phyloP scores from a whole-genome alignment of 2,329 filamentous ascomycete species.

The Colletotrichum sp. region DNA sequence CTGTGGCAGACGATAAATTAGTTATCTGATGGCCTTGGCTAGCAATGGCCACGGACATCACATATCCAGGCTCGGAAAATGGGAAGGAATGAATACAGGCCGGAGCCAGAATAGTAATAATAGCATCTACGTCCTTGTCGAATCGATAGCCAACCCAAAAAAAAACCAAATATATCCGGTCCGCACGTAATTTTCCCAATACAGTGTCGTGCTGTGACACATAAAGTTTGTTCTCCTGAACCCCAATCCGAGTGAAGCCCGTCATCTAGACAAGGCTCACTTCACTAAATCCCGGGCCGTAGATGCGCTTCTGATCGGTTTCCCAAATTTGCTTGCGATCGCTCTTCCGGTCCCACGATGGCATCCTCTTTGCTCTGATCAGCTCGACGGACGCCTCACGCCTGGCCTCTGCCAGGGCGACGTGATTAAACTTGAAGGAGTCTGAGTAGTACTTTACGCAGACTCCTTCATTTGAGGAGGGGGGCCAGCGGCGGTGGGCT shows the following conservation, averaged over 20 bases:
- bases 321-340: constrained; percentile 9
- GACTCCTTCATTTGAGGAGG: constrained; percentile 24
- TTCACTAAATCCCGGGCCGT: constrained; percentile 20
- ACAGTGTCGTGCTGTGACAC: neutral
- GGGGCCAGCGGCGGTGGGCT: constrained; percentile 29
- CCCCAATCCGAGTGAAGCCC: neutral
- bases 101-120: constrained; percentile 13
- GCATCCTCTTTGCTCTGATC: constrained; percentile 7
- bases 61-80: neutral
- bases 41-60: neutral
- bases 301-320: constrained; percentile 15
- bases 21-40: neutral
- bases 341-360: constrained; percentile 13
- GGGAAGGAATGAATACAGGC: constrained; percentile 6
- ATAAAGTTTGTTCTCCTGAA: neutral
- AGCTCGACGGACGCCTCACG: constrained; percentile 15
- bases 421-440: constrained; percentile 11
- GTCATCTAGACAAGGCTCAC: constrained; percentile 22
- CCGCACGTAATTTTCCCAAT: neutral
- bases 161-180: constrained; percentile 5
- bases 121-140: constrained; percentile 15
- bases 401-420: constrained; percentile 8
- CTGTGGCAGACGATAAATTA: neutral
- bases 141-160: constrained; percentile 5
- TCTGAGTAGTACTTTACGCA: constrained; percentile 12